A percentile compares a stretch with the other conserved stretches of the same genome.
These are phyloP conservation scores for Quercus alba DNA, from an alignment of 306 rosid species.

Conservation along the genomic window DNA sequence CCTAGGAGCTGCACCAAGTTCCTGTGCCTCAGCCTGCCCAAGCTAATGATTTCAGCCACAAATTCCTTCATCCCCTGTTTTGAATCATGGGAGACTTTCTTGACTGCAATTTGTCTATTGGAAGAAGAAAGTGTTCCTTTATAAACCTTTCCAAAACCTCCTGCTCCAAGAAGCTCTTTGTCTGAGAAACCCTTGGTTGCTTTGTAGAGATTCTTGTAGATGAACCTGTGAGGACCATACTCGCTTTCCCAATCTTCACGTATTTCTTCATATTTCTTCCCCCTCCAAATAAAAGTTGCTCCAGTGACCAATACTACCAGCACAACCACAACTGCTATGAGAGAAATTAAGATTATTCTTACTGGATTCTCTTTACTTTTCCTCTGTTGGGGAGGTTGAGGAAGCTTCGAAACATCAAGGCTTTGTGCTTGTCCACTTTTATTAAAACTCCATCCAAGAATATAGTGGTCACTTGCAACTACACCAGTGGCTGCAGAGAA, in stretches of 20 bases:
- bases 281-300: conserved; percentile 10
- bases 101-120: conserved; percentile 60
- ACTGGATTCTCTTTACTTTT: neutral
- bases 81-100: conserved; percentile 62
- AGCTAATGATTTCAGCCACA: neutral
- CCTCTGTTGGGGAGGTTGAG: neutral
- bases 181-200: conserved; percentile 68
- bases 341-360: neutral
- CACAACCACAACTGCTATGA: neutral
- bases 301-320: too few relatives aligned
- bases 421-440: conserved; percentile 11
- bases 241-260: conserved; percentile 68
- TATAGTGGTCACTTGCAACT: too few relatives aligned
- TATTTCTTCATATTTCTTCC: conserved; percentile 38
- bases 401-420: neutral
- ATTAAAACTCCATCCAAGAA: too few relatives aligned
- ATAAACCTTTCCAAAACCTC: conserved; percentile 76
- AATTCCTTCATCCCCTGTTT: conserved; percentile 54
- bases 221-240: conserved; percentile 62
- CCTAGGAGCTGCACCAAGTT: conserved; percentile 64
- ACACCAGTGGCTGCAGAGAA: too few relatives aligned
- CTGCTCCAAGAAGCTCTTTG: conserved; percentile 49
- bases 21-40: conserved; percentile 67
- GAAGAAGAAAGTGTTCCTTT: conserved; percentile 53
- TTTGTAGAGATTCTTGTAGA: conserved; percentile 45